phyloP scores from a whole-genome alignment of 805 yeast genomes.

The Candida verbasci region DNA sequence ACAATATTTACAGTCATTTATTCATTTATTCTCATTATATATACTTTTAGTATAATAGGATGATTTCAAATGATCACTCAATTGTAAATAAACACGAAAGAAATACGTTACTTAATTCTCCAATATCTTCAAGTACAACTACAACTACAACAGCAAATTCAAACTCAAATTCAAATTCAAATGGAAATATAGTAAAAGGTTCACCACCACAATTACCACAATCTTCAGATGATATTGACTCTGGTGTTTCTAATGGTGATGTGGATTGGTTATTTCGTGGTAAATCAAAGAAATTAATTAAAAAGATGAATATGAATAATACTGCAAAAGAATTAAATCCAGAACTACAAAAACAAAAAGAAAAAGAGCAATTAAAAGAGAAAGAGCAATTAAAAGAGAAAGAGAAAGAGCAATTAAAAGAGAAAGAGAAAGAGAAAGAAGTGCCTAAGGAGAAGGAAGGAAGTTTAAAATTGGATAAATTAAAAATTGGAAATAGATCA shows the following conservation, averaged over 20 bases:
- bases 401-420: constrained; percentile 1
- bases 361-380: constrained; percentile 8
- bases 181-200: too few species aligned
- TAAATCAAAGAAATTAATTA: constrained; percentile 55
- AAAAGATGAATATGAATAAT: constrained; percentile 30
- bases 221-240: constrained; percentile 20
- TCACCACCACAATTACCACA: too few species aligned
- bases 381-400: constrained; percentile 3
- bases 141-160: too few species aligned
- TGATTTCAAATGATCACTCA: too few species aligned
- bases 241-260: constrained; percentile 67
- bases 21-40: too few species aligned
- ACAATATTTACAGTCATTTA: too few species aligned
- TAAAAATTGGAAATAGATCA: constrained; percentile 19
- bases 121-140: too few species aligned
- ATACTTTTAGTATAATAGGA: too few species aligned
- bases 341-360: constrained; percentile 4
- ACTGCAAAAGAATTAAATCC: background rate
- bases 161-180: too few species aligned
- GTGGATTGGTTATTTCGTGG: constrained; percentile 85
- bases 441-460: background rate
- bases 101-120: too few species aligned
- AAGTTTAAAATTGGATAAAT: constrained; percentile 19
- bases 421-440: background rate
- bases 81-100: too few species aligned